Evolutionary conservation across 2,329 filamentous ascomycete species (phyloP).

Genomic region (Colletotrichum sp.): DNA sequence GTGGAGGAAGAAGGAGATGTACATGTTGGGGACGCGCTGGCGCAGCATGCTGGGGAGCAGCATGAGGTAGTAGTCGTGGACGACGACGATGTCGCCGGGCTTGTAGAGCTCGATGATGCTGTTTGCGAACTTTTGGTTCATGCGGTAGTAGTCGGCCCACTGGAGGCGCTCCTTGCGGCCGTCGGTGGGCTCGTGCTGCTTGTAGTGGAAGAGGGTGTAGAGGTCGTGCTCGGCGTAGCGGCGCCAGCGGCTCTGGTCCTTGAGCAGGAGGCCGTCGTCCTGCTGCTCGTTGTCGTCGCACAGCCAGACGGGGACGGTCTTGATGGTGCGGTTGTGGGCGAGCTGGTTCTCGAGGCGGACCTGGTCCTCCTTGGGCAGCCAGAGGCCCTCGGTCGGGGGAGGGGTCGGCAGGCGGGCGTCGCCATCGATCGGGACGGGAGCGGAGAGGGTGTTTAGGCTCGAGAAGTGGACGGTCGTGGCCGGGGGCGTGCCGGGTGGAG

Average conservation of each 20-base stretch:
- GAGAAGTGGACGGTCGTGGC: conserved; percentile 55
- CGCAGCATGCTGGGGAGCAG: conserved; percentile 88
- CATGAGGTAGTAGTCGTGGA: conserved; percentile 95
- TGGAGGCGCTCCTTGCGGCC: conserved; percentile 80
- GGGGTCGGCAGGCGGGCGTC: conserved; percentile 60
- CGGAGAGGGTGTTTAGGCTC: conserved; percentile 76
- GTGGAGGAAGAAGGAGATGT: conserved; percentile 94
- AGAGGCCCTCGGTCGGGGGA: conserved; percentile 70
- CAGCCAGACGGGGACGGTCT: conserved; percentile 88
- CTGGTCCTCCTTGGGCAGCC: conserved; percentile 74
- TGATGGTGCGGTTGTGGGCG: conserved; percentile 74
- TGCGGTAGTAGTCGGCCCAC: conserved; percentile 91
- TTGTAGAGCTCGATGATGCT: conserved; percentile 88
- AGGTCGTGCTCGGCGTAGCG: conserved; percentile 90
- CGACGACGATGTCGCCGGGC: conserved; percentile 88
- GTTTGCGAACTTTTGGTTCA: conserved; percentile 93
- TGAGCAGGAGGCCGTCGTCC: conserved; percentile 73
- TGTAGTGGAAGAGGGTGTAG: conserved; percentile 95
- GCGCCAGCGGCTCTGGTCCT: conserved; percentile 86
- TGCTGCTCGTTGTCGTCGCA: conserved; percentile 74
- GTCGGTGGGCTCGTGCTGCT: conserved; percentile 89
- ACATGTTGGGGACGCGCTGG: conserved; percentile 85
- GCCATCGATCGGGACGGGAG: conserved; percentile 77
- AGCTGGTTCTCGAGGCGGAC: conserved; percentile 76
- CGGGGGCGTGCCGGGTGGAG: conserved; percentile 53